A percentile compares a stretch with the other conserved stretches of the same genome.
Evolutionary conservation across 352 stramenopile genomes (phyloP).

Genomic region (Globisporangium radiosum): DNA sequence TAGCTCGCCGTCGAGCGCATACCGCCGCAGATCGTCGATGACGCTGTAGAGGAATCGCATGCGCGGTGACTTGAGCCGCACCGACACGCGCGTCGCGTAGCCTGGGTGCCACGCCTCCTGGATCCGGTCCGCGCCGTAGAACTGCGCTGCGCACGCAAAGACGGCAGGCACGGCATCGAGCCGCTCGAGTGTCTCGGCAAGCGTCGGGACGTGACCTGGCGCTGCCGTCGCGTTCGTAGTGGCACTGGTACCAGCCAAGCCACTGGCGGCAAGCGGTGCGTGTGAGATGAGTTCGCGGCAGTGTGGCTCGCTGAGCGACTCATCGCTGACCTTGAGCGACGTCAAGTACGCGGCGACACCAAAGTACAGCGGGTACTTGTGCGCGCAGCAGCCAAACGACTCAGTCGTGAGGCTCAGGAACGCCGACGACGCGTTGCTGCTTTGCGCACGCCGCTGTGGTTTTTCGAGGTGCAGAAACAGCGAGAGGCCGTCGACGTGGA

Average conservation of each 20-base stretch:
- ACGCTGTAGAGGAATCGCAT: constrained; percentile 83
- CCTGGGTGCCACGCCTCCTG: constrained; percentile 79
- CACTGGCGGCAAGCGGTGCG: constrained; percentile 13
- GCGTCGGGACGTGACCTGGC: constrained; percentile 42
- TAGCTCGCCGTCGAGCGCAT: constrained; percentile 63
- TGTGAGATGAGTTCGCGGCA: constrained; percentile 65
- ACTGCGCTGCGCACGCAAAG: constrained; percentile 69
- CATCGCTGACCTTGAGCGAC: constrained; percentile 66
- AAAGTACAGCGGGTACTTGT: constrained; percentile 61
- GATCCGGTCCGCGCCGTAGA: constrained; percentile 70
- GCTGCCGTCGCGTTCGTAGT: neutral
- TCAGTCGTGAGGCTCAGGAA: constrained; percentile 63
- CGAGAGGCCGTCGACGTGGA: constrained; percentile 63
- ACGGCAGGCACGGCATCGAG: constrained; percentile 57
- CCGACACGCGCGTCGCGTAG: constrained; percentile 63
- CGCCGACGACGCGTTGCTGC: constrained; percentile 24
- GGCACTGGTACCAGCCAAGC: neutral
- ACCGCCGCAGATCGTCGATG: constrained; percentile 68
- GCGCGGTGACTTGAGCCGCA: constrained; percentile 69
- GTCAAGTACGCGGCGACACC: constrained; percentile 67
- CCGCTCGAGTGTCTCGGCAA: constrained; percentile 47
- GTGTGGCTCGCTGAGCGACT: constrained; percentile 49
- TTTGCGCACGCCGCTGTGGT: constrained; percentile 13
- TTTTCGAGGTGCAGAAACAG: constrained; percentile 58
- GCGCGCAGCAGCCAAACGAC: constrained; percentile 66